Base-by-base conservation (phyloP, 75 land plant species). In the Isoetes taiwanensis region DNA sequence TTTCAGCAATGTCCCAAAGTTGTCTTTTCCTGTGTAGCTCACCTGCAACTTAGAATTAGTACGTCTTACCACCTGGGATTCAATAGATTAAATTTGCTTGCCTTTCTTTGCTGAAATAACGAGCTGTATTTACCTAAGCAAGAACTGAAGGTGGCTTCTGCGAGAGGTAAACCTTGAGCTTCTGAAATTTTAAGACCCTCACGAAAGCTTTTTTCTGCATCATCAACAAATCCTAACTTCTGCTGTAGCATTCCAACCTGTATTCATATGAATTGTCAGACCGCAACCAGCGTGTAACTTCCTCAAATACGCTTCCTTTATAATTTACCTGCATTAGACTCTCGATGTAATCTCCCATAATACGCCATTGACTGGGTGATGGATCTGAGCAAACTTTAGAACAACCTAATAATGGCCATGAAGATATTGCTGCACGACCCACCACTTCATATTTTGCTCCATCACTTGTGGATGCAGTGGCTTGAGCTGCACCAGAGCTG, bases 291-390 rank as follows among this genome's bases (percentile, higher is more conserved):
- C 34, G 10, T 21, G 32, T 50, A 54, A 2, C 14, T 16, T 28
- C 17, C 2, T 4, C n/a, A 14, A 43, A 48, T 23, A 3, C 30
- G 23, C 12, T 24, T 41, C 61, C 2, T 31, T 39, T 16, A 9
- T 12, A 28, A 19, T 10, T 52, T 14, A 86, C 86, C 87, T 91
- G 88, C 66, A 86, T 77, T 23, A 58, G 60, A 66, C 87, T 85
- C 59, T 91, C 93, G 56, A 91, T 69, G 41, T 86, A 91, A 65
- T 83, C 74, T 21, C 70, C 69, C 43, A 83, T 74, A 43, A 83
- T 69, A 53, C 61, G 70, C 91, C 91, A 91, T 40, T 85, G 83
- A 75, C 75, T 85, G 37, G 74, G 80, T 35, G 43, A 20, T 40
- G 19, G 76, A 5, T 31, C 54, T 52, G 61, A 65, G 17, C 41